phyloP scores from a whole-genome alignment of 1,139 yeast genomes.

The Suhomyces bolitotheri region DNA sequence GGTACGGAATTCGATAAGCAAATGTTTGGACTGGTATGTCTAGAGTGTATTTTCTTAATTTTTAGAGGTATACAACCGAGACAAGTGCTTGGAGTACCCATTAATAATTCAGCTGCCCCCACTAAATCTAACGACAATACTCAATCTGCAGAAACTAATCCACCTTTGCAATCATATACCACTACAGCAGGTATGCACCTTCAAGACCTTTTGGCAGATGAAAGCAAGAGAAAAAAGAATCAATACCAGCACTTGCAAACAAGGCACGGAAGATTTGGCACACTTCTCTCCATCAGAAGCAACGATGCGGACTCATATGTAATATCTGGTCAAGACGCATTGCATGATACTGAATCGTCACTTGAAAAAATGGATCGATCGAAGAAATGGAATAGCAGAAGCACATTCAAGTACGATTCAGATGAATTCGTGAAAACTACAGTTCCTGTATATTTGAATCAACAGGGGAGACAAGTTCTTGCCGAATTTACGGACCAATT shows the following conservation, averaged over 20 bases:
- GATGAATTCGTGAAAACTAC: slow-evolving; percentile 35
- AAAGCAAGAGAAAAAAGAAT: slow-evolving; percentile 51
- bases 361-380: slow-evolving; percentile 62
- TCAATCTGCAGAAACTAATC: slow-evolving; percentile 4
- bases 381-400: slow-evolving; percentile 62
- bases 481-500: slow-evolving; percentile 50
- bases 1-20: slow-evolving; percentile 63
- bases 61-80: slow-evolving; percentile 55
- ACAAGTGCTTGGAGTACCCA: slow-evolving; percentile 15
- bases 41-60: slow-evolving; percentile 70
- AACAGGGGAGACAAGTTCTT: slow-evolving; percentile 28
- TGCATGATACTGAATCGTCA: slow-evolving; percentile 41
- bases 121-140: not conserved
- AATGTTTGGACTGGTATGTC: slow-evolving; percentile 59
- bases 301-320: slow-evolving; percentile 62
- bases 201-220: slow-evolving; percentile 56
- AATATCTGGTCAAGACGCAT: slow-evolving; percentile 71
- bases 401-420: slow-evolving; percentile 45
- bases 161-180: slow-evolving; percentile 18
- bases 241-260: slow-evolving; percentile 58
- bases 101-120: not conserved
- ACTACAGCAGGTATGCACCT: slow-evolving; percentile 44
- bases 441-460: slow-evolving; percentile 12
- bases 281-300: slow-evolving; percentile 68
- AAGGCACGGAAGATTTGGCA: slow-evolving; percentile 91